phyloP scores from a whole-genome alignment of 2,329 filamentous ascomycete genomes.

The Aschersonia sp. region DNA sequence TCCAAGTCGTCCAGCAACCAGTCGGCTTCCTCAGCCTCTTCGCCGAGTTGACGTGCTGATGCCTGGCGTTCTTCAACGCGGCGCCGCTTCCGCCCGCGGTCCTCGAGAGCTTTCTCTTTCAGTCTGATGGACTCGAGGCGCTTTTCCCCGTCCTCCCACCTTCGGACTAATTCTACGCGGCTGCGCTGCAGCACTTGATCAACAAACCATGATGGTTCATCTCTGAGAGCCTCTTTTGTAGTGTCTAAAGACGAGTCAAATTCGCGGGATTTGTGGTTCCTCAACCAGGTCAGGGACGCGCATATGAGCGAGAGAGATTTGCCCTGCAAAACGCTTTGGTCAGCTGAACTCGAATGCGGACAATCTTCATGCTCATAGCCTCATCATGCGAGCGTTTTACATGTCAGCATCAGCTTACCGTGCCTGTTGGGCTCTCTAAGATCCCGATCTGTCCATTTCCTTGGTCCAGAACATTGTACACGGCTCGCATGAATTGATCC shows the following conservation, averaged over 20 bases:
- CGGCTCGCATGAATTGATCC: slow-evolving; percentile 69
- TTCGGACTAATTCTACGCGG: slow-evolving; percentile 48
- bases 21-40: slow-evolving; percentile 45
- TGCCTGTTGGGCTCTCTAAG: slow-evolving; percentile 86
- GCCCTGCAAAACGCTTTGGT: slow-evolving; percentile 32
- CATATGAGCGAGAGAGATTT: slow-evolving; percentile 91
- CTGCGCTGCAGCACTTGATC: slow-evolving; percentile 61
- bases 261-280: slow-evolving; percentile 54
- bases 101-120: slow-evolving; percentile 44
- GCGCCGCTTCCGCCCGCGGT: slow-evolving; percentile 30
- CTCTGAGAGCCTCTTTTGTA: slow-evolving; percentile 31
- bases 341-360: background rate
- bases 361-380: background rate
- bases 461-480: slow-evolving; percentile 63
- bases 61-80: slow-evolving; percentile 22
- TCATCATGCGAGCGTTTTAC: too few species aligned
- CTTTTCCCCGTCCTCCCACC: slow-evolving; percentile 61
- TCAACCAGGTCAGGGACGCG: slow-evolving; percentile 79
- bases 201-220: slow-evolving; percentile 75
- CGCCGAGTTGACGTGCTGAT: slow-evolving; percentile 2
- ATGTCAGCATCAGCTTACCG: slow-evolving; percentile 22
- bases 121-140: slow-evolving; percentile 51
- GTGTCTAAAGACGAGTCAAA: slow-evolving; percentile 38
- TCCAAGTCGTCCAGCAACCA: slow-evolving; percentile 64
- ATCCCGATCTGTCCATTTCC: slow-evolving; percentile 68